These are phyloP conservation scores for Colletotrichum cereale DNA, from an alignment of 2,329 filamentous ascomycete species.

Conservation along the genomic window DNA sequence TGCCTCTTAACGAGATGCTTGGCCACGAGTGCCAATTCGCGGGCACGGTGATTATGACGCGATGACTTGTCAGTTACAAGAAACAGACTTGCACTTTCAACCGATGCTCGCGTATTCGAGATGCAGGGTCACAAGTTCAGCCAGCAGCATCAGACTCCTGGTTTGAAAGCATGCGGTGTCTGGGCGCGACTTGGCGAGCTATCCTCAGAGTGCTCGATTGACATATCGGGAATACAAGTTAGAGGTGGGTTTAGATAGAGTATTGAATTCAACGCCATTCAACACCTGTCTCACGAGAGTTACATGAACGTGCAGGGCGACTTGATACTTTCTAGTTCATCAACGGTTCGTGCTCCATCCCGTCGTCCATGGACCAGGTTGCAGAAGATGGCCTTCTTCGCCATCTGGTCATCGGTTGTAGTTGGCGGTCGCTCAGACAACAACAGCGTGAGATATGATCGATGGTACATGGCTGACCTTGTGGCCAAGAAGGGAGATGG, in stretches of 20 bases:
- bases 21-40: no score
- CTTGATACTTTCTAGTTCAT: no score
- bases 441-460: no score
- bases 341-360: no score
- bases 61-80: not conserved
- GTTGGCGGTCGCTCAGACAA: no score
- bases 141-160: not conserved
- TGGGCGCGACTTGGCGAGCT: not conserved
- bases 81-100: not conserved
- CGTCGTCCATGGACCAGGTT: no score
- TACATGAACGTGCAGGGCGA: not conserved
- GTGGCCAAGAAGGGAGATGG: no score
- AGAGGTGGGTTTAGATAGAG: not conserved
- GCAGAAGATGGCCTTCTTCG: no score
- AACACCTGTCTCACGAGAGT: not conserved
- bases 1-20: not conserved
- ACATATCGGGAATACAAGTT: no score
- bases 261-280: not conserved
- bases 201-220: no score
- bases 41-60: no score
- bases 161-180: not conserved
- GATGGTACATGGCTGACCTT: no score
- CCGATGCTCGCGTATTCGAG: not conserved
- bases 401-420: not conserved
- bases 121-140: not conserved